Evolutionary conservation across 2,329 filamentous ascomycete species (phyloP), one percentile per base, ranked within the genome.

Genomic region (Colletotrichum karsti): DNA sequence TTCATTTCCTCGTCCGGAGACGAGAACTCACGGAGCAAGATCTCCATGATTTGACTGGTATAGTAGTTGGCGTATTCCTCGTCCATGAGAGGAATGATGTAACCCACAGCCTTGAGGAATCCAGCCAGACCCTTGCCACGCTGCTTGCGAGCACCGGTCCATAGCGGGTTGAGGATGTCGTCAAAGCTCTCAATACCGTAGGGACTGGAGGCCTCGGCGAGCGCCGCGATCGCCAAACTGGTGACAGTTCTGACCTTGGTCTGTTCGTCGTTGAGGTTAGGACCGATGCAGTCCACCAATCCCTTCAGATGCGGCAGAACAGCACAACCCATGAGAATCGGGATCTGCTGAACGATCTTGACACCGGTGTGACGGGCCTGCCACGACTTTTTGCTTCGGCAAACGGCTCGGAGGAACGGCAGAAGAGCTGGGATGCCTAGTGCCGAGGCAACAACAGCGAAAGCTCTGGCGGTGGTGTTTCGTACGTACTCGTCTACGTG

Each of bases 1-100:
- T 98, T 99, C 96, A 99, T 99, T 81, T 99, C 96, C 80, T 99
- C 96, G 72, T 99, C 96, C 0, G 96, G 96, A 1, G 95, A 98
- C 7, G 94, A 93, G 76, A 99, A 99, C 77, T 99, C 96, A 74
- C 96, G 91, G 30, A 98, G 89, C 13, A 99, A 84, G 75, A 98
- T 98, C 80, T 98, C 96, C 95, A 99, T 98, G 75, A 99, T 98
- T 80, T 99, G 95, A 73, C 91, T 93, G 8, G 96, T 98, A 77
- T 99, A 99, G 83, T 99, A 99, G 78, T 98, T 98, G 81, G 96
- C 95, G 79, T 98, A 98, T 77, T 99, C 96, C 81, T 99, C 96
- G 82, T 99, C 96, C 96, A 99, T 99, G 58, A 99, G 88, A 5
- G 96, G 96, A 70, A 99, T 98, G 76, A 99, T 97, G 79, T 96